Evolutionary conservation across 352 stramenopile genomes (phyloP).

Genomic region (Thalassiosira mediterranea): DNA sequence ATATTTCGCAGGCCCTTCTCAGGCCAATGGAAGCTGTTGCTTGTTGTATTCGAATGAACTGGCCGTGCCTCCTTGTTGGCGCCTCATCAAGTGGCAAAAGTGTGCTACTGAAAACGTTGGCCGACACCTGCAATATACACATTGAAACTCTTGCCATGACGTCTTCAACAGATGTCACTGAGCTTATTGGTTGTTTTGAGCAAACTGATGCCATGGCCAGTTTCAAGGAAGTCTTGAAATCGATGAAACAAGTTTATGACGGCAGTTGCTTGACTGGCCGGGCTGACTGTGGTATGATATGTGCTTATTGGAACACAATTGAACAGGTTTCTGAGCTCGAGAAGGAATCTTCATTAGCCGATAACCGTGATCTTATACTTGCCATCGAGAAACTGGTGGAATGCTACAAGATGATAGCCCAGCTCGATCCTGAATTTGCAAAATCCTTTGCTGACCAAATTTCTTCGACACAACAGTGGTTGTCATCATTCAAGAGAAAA

Average conservation of each 20-base stretch:
- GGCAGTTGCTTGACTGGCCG: constrained; percentile 67
- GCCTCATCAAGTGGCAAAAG: constrained; percentile 73
- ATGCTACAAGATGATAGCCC: constrained; percentile 35
- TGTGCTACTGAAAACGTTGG: constrained; percentile 73
- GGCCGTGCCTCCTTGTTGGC: constrained; percentile 95
- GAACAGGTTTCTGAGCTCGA: constrained; percentile 40
- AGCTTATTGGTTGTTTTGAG: constrained; percentile 99
- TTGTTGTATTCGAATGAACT: constrained; percentile 94
- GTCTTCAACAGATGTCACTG: constrained; percentile 97
- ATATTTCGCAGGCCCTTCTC: constrained; percentile 62
- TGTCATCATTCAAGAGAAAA: constrained; percentile 40
- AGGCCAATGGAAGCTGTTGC: constrained; percentile 93
- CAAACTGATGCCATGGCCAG: constrained; percentile 91
- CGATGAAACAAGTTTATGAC: constrained; percentile 49
- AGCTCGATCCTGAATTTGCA: constrained; percentile 27
- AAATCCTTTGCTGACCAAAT: constrained; percentile 42
- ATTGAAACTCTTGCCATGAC: constrained; percentile 96
- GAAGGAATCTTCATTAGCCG: constrained; percentile 21
- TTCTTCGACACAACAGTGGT: constrained; percentile 23
- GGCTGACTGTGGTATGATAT: constrained; percentile 56
- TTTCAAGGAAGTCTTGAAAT: constrained; percentile 46
- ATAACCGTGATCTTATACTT: constrained; percentile 30
- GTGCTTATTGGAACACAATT: constrained; percentile 43
- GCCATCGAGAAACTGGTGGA: constrained; percentile 46
- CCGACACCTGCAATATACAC: constrained; percentile 75